Percentiles rank a stretch among this genome's conserved stretches.
phyloP scores from a whole-genome alignment of 164 flowering plant species.

The Dillenia suffruticosa region DNA sequence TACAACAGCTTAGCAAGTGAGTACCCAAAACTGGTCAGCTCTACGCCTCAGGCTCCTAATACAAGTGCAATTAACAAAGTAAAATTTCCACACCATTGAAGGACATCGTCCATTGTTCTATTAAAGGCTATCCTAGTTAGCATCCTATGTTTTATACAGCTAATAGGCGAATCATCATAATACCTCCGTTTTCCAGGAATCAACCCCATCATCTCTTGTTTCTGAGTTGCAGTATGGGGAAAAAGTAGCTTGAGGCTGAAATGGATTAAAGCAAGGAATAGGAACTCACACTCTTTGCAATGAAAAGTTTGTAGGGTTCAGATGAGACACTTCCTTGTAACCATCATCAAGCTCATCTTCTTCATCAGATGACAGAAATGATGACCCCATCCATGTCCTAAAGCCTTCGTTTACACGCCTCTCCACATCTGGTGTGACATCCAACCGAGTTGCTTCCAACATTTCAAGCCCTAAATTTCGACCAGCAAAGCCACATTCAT shows the following conservation, averaged over 20 bases:
- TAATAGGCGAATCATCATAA: too few relatives aligned
- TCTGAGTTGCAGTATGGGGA: neutral
- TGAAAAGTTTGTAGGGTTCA: constrained; percentile 26
- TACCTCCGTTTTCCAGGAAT: too few relatives aligned
- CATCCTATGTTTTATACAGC: too few relatives aligned
- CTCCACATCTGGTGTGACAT: constrained; percentile 75
- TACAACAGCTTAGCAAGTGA: too few relatives aligned
- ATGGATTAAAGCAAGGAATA: neutral
- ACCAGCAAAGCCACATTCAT: constrained; percentile 50
- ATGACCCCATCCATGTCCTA: constrained; percentile 94
- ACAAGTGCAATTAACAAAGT: too few relatives aligned
- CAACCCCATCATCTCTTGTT: too few relatives aligned
- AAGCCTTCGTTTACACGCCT: constrained; percentile 87
- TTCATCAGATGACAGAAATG: constrained; percentile 84
- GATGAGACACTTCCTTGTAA: constrained; percentile 36
- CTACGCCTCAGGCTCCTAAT: too few relatives aligned
- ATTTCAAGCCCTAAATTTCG: constrained; percentile 75
- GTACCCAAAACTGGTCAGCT: too few relatives aligned
- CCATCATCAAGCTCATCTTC: constrained; percentile 67
- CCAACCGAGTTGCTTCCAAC: constrained; percentile 63
- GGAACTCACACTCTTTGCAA: constrained; percentile 34
- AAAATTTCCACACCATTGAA: too few relatives aligned
- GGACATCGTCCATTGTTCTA: too few relatives aligned
- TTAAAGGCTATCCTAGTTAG: too few relatives aligned
- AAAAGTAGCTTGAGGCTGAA: neutral